Conservation (phyloP, 768 basidiomycete species). For the Plicaturopsis crispa region DNA sequence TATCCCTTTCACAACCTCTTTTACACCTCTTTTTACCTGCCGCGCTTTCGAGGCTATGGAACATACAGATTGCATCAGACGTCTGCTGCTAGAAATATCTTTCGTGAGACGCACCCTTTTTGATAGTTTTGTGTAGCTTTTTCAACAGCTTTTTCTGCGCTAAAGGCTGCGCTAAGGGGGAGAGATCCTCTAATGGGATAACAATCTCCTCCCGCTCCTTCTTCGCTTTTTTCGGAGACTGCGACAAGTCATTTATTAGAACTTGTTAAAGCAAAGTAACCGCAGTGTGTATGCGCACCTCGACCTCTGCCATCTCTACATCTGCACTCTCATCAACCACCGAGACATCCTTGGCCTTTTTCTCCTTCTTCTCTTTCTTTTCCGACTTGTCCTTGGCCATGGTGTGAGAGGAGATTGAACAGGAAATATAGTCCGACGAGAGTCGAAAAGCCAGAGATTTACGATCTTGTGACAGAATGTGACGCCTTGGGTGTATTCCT, state of each 20-base stretch:
- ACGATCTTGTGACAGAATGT: too few species aligned
- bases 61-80: background rate
- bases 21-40: conserved; percentile 95
- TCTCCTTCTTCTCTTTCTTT: conserved; percentile 69
- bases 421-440: conserved; percentile 11
- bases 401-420: conserved; percentile 2
- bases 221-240: conserved; percentile 51
- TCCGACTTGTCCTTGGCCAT: conserved; percentile 75
- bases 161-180: conserved; percentile 90
- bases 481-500: too few species aligned
- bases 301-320: conserved; percentile 23
- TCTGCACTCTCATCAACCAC: conserved; percentile 40
- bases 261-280: conserved; percentile 3
- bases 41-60: conserved; percentile 81
- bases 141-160: conserved; percentile 91
- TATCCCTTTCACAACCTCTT: conserved; percentile 97
- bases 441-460: conserved; percentile 1
- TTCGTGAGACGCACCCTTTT: conserved; percentile 54
- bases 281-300: conserved; percentile 3
- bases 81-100: background rate
- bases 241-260: conserved; percentile 12
- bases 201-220: conserved; percentile 59
- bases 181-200: conserved; percentile 74
- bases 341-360: conserved; percentile 41
- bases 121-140: conserved; percentile 91